Percentiles rank a stretch among this genome's conserved stretches.
phyloP scores from a whole-genome alignment of 768 basidiomycete species.

The Trametes cubensis region DNA sequence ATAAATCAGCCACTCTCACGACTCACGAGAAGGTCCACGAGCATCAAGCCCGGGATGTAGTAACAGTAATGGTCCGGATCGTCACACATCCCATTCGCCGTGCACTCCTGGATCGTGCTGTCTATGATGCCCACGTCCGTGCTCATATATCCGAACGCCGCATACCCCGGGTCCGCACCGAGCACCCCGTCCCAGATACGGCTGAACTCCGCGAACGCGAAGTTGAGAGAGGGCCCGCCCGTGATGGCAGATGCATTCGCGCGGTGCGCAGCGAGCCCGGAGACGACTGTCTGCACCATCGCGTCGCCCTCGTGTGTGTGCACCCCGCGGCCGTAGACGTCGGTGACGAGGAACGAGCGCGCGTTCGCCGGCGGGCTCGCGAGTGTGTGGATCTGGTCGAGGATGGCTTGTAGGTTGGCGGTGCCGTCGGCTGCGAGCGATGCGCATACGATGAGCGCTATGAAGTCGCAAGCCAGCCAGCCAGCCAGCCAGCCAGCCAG shows the following conservation, averaged over 20 bases:
- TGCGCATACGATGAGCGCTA: neutral
- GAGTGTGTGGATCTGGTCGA: constrained; percentile 49
- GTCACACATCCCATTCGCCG: constrained; percentile 29
- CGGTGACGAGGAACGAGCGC: constrained; percentile 50
- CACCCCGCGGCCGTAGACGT: constrained; percentile 52
- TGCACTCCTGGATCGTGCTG: constrained; percentile 21
- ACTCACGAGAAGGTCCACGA: neutral
- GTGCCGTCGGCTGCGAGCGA: constrained; percentile 45
- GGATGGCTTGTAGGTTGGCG: constrained; percentile 45
- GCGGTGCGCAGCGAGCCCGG: constrained; percentile 43
- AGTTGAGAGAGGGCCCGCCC: constrained; percentile 34
- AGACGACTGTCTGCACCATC: constrained; percentile 49
- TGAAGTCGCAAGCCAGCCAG: too few relatives aligned
- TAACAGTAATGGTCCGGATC: constrained; percentile 52
- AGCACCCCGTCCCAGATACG: constrained; percentile 55
- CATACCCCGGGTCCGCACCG: constrained; percentile 44
- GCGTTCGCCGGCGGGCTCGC: constrained; percentile 53
- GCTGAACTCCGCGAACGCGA: constrained; percentile 49
- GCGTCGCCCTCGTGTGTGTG: constrained; percentile 46
- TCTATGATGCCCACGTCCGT: constrained; percentile 26
- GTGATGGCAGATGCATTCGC: constrained; percentile 19
- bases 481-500: too few relatives aligned
- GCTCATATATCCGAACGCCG: constrained; percentile 52
- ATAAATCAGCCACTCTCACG: too few relatives aligned
- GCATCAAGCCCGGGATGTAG: constrained; percentile 41